phyloP scores from a whole-genome alignment of 2,329 filamentous ascomycete genomes.

The Botrytis paeoniae region DNA sequence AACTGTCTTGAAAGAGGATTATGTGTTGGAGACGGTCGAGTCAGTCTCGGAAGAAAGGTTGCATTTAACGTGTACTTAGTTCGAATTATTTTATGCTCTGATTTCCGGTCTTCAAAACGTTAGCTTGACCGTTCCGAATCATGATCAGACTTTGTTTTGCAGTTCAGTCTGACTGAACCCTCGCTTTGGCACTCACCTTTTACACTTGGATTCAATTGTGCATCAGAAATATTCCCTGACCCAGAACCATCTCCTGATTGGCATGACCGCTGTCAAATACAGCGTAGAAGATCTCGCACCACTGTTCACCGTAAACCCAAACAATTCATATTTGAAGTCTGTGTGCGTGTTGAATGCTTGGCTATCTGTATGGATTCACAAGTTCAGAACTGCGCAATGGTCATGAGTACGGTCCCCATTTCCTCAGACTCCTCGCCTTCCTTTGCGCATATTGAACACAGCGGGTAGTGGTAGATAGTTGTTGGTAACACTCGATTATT shows the following conservation, averaged over 20 bases:
- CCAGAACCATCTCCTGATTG: neutral
- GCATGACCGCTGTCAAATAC: neutral
- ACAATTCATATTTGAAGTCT: fast-evolving
- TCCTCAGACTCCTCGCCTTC: neutral
- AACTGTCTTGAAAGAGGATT: neutral
- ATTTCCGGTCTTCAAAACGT: neutral
- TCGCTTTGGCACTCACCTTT: neutral
- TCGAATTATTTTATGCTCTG: neutral
- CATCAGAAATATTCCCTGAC: neutral
- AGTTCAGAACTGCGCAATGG: neutral
- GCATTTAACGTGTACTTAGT: neutral
- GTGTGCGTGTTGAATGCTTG: fast-evolving
- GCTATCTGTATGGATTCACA: fast-evolving
- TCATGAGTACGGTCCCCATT: neutral
- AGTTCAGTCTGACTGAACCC: neutral
- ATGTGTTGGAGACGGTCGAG: neutral
- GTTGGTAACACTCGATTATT: neutral
- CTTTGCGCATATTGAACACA: neutral
- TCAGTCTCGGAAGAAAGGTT: neutral
- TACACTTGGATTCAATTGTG: neutral
- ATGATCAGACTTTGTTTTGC: neutral
- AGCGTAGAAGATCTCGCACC: neutral
- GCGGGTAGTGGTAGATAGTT: neutral
- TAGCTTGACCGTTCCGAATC: neutral
- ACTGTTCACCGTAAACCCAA: neutral